A percentile compares a stretch with the other conserved stretches of the same genome.
These are phyloP conservation scores for Diplocarpon mali DNA, from an alignment of 2,329 filamentous ascomycete genomes.

Conservation along the genomic window DNA sequence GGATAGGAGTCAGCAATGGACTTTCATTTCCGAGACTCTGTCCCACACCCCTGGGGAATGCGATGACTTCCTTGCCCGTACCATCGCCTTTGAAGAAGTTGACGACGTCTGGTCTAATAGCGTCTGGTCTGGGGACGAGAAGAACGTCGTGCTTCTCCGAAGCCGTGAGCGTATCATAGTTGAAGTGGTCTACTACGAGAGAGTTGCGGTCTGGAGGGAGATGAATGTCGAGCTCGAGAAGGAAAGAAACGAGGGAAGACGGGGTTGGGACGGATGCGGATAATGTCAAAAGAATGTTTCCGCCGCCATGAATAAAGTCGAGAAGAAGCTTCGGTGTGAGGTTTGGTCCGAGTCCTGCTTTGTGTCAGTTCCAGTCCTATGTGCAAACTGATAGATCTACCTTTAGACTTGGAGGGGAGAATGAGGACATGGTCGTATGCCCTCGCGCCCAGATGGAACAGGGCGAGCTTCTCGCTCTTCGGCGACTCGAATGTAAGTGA, in stretches of 20 bases:
- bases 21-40: constrained; percentile 69
- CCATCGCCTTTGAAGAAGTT: constrained; percentile 62
- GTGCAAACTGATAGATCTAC: constrained; percentile 34
- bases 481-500: constrained; percentile 71
- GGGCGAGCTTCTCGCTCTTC: constrained; percentile 62
- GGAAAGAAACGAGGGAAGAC: constrained; percentile 62
- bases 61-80: constrained; percentile 46
- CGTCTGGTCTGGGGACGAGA: constrained; percentile 57
- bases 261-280: constrained; percentile 62
- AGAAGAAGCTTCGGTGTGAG: constrained; percentile 78
- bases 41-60: constrained; percentile 72
- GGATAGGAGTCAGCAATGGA: constrained; percentile 67
- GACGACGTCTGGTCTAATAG: constrained; percentile 57
- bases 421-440: constrained; percentile 86
- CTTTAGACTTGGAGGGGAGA: constrained; percentile 84
- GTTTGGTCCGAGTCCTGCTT: constrained; percentile 69
- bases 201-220: constrained; percentile 79
- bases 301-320: constrained; percentile 82
- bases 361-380: constrained; percentile 4
- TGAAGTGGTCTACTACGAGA: constrained; percentile 90
- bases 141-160: constrained; percentile 81
- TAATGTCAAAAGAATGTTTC: constrained; percentile 82
- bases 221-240: constrained; percentile 79
- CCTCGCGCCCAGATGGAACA: constrained; percentile 80
- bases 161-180: constrained; percentile 70